These are phyloP conservation scores for Leccinum arenicola DNA, from an alignment of 768 basidiomycete species.

Conservation along the genomic window DNA sequence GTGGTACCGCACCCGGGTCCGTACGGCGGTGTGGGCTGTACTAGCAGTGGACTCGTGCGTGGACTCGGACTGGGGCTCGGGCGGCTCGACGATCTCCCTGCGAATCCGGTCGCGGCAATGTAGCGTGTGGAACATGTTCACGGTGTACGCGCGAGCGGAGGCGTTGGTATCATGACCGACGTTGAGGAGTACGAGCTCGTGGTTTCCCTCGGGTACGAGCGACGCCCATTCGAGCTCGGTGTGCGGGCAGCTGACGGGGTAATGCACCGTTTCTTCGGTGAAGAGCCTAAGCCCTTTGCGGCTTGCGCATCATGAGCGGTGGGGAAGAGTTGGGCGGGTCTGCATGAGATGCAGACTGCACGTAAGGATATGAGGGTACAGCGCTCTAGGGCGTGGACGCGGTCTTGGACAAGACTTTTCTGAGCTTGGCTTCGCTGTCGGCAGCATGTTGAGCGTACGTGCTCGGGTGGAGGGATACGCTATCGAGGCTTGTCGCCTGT, in stretches of 20 bases:
- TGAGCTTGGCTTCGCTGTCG: conserved; percentile 75
- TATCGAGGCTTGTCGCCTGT: conserved; percentile 66
- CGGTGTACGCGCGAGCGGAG: conserved; percentile 29
- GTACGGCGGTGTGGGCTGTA: too few species aligned
- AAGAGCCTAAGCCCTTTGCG: conserved; percentile 18
- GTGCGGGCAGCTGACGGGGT: conserved; percentile 20
- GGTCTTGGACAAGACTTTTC: conserved; percentile 61
- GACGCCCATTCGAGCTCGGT: conserved; percentile 26
- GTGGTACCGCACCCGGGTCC: conserved; percentile 5
- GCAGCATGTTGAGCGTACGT: conserved; percentile 68
- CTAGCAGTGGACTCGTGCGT: too few species aligned
- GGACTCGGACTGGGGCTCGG: neutral
- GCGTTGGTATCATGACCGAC: conserved; percentile 21
- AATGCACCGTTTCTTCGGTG: conserved; percentile 25
- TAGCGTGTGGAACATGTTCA: conserved; percentile 40
- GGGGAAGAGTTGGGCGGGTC: conserved; percentile 39
- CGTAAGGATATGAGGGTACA: conserved; percentile 32
- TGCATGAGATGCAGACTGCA: conserved; percentile 35
- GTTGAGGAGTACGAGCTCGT: conserved; percentile 13
- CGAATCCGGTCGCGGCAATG: conserved; percentile 39
- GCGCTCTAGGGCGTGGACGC: conserved; percentile 35
- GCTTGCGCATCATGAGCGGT: conserved; percentile 57
- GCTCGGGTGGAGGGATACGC: conserved; percentile 62
- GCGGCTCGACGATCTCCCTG: conserved; percentile 13
- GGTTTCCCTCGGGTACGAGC: conserved; percentile 20